Conservation (phyloP, 768 basidiomycete species). For the Leccinum fibrillosum region DNA sequence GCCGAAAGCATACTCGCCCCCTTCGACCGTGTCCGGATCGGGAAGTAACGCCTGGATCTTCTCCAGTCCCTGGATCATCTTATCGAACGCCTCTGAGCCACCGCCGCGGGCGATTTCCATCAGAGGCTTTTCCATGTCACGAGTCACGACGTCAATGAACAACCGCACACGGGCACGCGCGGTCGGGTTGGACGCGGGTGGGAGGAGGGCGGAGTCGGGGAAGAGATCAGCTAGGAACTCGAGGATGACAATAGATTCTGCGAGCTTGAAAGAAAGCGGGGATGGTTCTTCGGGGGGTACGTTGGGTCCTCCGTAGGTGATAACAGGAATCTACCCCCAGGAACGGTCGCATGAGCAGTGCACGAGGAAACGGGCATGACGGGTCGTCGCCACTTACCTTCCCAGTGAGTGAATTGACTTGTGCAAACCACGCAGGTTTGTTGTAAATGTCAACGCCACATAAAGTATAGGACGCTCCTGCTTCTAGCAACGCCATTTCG, state of each 20-base stretch:
- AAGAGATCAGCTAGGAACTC: neutral
- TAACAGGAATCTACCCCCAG: neutral
- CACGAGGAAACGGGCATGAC: too few relatives aligned
- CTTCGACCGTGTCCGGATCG: conserved; percentile 40
- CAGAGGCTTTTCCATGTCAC: neutral
- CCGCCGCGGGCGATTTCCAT: neutral
- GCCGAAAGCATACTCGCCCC: conserved; percentile 34
- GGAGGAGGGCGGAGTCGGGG: neutral
- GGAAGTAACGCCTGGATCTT: conserved; percentile 9
- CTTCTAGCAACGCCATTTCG: conserved; percentile 57
- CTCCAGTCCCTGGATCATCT: neutral
- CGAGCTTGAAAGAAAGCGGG: neutral
- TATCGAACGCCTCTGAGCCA: neutral
- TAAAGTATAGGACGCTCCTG: conserved; percentile 43
- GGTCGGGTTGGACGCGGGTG: neutral
- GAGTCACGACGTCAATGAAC: neutral
- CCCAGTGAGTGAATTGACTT: conserved; percentile 55
- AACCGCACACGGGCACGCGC: neutral
- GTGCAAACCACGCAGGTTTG: conserved; percentile 66
- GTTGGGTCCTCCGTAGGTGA: neutral
- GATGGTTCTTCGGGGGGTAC: neutral
- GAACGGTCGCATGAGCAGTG: too few relatives aligned
- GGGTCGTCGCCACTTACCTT: conserved; percentile 40
- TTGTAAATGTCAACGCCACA: conserved; percentile 56
- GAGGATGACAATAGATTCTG: neutral